Evolutionary conservation across 352 stramenopile genomes (phyloP).

Genomic region (Pythium biforme): DNA sequence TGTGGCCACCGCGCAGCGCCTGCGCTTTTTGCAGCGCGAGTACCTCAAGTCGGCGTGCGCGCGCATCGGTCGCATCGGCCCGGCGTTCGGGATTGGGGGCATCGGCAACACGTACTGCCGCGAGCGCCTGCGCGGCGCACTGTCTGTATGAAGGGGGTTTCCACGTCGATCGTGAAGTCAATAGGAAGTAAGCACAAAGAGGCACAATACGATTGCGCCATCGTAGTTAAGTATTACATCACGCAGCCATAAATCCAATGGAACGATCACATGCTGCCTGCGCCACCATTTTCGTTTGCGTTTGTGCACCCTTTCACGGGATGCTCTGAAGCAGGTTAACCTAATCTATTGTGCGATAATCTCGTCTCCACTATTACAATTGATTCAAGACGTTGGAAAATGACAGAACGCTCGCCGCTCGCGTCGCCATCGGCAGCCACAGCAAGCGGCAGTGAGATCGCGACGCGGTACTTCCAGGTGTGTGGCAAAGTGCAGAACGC

Average conservation of each 20-base stretch:
- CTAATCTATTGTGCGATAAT: background rate
- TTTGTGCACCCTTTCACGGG: background rate
- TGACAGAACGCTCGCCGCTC: background rate
- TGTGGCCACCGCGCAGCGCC: slow-evolving; percentile 31
- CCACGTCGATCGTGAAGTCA: background rate
- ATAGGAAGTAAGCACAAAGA: background rate
- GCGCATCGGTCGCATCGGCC: slow-evolving; percentile 84
- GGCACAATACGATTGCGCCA: background rate
- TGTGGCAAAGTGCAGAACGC: slow-evolving; percentile 75
- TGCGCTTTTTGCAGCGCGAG: slow-evolving; percentile 70
- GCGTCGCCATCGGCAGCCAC: background rate
- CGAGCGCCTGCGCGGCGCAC: slow-evolving; percentile 38
- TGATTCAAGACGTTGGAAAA: too few relatives aligned
- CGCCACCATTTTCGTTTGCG: background rate
- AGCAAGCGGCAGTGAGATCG: background rate
- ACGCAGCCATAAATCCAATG: slow-evolving; percentile 2
- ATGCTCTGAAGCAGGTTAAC: background rate
- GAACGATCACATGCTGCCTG: slow-evolving; percentile 8
- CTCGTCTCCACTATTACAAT: too few relatives aligned
- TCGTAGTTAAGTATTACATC: background rate
- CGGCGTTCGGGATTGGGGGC: slow-evolving; percentile 88
- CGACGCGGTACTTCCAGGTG: slow-evolving; percentile 51
- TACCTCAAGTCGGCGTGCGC: slow-evolving; percentile 85
- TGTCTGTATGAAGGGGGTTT: slow-evolving; percentile 25
- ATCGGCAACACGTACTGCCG: slow-evolving; percentile 83